Base-by-base conservation (phyloP, 768 basidiomycete genomes). In the Phanerochaete sordida region DNA sequence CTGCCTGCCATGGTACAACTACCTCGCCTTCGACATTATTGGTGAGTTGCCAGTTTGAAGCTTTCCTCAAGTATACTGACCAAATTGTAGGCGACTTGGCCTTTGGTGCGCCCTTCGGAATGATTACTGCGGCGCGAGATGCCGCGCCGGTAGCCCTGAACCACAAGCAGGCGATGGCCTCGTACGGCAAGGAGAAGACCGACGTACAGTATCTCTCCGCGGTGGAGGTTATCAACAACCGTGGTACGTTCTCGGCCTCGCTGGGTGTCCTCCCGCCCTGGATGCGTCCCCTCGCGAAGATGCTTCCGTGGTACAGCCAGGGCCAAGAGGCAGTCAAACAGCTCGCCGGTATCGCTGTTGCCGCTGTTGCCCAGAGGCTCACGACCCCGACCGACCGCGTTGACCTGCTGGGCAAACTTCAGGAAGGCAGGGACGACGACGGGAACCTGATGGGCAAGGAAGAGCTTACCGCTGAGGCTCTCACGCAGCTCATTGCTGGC, bases 61-160 rank as follows among this genome's bases (percentile, higher is more conserved):
- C 19, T 45, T 24, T 27, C n/a, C 16, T 33, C 26, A 19, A 23
- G 44, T 31, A 8, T 1, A 8, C 23, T 3, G 12, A 8, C 21
- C 23, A 21, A 11, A 2, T 23, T 85, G 84, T 47, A 84, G 87
- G 80, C 43, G 91, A 94, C 70, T 81, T 94, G 15, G 89, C 91
- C 0, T 95, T 95, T 65, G 93, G 93, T 1, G 83, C 84, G 1
- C 90, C 93, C 0, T 96, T 96, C 66, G 92, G 92, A 19, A 96
- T 96, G 93, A 77, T 95, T 61, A 68, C 82, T 56, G 82, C 87
- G 6, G 87, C 82, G 26, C 84, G 84, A 55, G 92, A 95, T 67
- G 78, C 83, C 9, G 91, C 89, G 1, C 77, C 85, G 4, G 87
- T 90, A 2, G 87, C 89, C 4, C 78, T 79, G 21, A 77, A 81